These are phyloP conservation scores for Agaricus sinodeliciosus DNA, from an alignment of 768 basidiomycete genomes.

Conservation along the genomic window DNA sequence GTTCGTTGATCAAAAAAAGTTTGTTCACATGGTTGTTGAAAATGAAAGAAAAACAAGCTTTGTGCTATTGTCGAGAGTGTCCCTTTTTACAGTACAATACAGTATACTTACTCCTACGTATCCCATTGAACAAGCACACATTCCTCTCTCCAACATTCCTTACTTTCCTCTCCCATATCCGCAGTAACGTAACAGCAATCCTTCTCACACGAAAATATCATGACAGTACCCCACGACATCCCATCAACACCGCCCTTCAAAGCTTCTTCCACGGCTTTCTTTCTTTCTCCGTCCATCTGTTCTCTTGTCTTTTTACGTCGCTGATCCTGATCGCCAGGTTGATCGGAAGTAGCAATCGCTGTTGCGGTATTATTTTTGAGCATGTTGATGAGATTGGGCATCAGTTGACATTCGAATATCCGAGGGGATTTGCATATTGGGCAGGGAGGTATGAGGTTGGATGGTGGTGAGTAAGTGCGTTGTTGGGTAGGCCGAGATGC, in stretches of 20 bases:
- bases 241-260: conserved; percentile 48
- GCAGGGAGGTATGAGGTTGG: conserved; percentile 48
- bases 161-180: conserved; percentile 29
- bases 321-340: conserved; percentile 7
- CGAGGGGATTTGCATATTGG: conserved; percentile 58
- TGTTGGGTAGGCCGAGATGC: conserved; percentile 35
- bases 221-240: conserved; percentile 94
- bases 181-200: conserved; percentile 58
- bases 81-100: no score
- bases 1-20: no score
- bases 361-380: conserved; percentile 26
- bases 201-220: conserved; percentile 81
- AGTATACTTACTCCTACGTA: background rate
- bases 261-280: conserved; percentile 49
- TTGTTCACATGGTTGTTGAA: no score
- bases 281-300: conserved; percentile 62
- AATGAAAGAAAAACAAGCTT: no score
- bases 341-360: background rate
- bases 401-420: conserved; percentile 90
- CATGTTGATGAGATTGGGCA: conserved; percentile 88
- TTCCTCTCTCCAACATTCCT: conserved; percentile 69
- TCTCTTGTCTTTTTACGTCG: conserved; percentile 21
- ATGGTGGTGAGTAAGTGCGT: conserved; percentile 46
- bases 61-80: no score
- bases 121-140: conserved; percentile 44